Evolutionary conservation across 2,329 filamentous ascomycete species (phyloP), one percentile per base, ranked within the genome.

Genomic region (Metarhizium brunneum): DNA sequence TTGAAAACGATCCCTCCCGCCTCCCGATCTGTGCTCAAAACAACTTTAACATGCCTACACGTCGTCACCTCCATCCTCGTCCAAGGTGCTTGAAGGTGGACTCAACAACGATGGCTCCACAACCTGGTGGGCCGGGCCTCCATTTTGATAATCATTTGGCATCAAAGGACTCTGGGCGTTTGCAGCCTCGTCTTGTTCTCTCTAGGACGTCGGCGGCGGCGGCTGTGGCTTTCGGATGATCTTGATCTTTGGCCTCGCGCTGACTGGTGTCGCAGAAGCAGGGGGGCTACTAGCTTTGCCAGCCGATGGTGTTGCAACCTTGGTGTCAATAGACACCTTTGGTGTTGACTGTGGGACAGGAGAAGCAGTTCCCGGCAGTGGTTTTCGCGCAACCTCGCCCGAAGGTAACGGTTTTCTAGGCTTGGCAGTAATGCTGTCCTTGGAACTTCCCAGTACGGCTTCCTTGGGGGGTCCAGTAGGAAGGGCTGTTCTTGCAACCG

Each of bases 371-470:
- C 65, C 64, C 6, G 70, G 70, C n/a, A 72, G 49, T 4, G 70
- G 69, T 51, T 65, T 71, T 38, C 69, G 64, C 1, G 54, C 54
- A 16, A 48, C 36, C 4, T 69, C 68, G 4, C 67, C 67, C 3
- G 60, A 60, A 2, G 70, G 70, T 6, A 73, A 61, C 14, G 71
- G 70, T 43, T 73, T 73, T 38, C 71, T 63, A 13, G 63, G 66
- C 53, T 73, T 73, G 13, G 66, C 64, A 1, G 64, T 63, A 30
- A 70, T 68, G 7, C 60, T 62, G 16, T 70, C 69, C 45, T 59
- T 71, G 3, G 61, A 56, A 18, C 53, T 53, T 2, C 55, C 64
- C 6, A 61, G 56, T 2, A 62, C 54, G 7, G 61, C 53, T 11
- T 68, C 68, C 54, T 64, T 67, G 2, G 64, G 61, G 6, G 62